Percentiles rank a stretch among this genome's conserved stretches.
Conservation (phyloP, 305 asterid species). For the Nicotiana rustica region DNA sequence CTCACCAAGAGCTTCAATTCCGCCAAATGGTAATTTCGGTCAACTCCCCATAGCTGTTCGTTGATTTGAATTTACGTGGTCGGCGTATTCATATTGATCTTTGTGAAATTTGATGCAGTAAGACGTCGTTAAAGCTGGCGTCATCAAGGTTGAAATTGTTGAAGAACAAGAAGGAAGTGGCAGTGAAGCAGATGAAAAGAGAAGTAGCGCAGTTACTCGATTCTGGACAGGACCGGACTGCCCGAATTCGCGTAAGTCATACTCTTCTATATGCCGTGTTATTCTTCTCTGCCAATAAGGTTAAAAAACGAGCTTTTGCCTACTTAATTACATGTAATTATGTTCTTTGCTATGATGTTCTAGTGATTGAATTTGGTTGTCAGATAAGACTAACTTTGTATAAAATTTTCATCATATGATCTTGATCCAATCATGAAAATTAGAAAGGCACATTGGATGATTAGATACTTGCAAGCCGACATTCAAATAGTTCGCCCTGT, state of each 20-base stretch:
- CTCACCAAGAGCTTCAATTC: slow-evolving; percentile 83
- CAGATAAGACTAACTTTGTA: not conserved
- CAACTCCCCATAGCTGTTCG: not conserved
- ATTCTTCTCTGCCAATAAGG: not conserved
- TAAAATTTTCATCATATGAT: not conserved
- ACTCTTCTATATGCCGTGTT: not conserved
- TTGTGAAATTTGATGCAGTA: slow-evolving; percentile 58
- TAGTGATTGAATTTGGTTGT: not conserved
- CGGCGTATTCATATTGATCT: slow-evolving; percentile 6
- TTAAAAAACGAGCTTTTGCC: not conserved
- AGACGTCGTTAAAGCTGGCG: slow-evolving; percentile 78
- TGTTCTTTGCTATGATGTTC: slow-evolving; percentile 11
- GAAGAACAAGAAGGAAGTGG: slow-evolving; percentile 83
- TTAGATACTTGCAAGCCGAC: not conserved
- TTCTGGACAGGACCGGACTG: slow-evolving; percentile 79
- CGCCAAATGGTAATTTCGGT: slow-evolving; percentile 66
- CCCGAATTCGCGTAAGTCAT: slow-evolving; percentile 73
- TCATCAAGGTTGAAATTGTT: slow-evolving; percentile 77
- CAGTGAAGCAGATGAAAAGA: slow-evolving; percentile 74
- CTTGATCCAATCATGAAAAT: not conserved
- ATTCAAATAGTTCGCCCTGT: not conserved
- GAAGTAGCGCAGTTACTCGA: slow-evolving; percentile 83
- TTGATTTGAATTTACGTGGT: slow-evolving; percentile 3
- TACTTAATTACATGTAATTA: not conserved
- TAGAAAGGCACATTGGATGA: no score